Evolutionary conservation across 371 early-diverging fungal species (phyloP).

Genomic region (Cokeromyces recurvatus): DNA sequence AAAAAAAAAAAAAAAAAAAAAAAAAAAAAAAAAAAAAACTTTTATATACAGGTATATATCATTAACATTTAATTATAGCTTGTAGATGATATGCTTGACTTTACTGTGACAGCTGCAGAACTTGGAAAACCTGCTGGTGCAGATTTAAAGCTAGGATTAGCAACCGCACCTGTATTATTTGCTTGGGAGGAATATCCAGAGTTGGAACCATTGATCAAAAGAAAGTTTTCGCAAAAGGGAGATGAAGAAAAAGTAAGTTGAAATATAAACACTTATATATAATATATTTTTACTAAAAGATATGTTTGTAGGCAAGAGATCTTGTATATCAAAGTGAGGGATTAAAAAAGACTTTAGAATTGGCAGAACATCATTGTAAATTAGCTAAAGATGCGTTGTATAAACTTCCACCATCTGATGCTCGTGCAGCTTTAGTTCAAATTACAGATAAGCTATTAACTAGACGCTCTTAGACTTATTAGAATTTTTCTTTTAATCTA

Average conservation of each 20-base stretch:
- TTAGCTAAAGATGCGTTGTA: slow-evolving; percentile 54
- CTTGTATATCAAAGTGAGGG: slow-evolving; percentile 70
- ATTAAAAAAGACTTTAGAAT: slow-evolving; percentile 53
- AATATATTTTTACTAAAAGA: not conserved
- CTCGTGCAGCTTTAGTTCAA: slow-evolving; percentile 62
- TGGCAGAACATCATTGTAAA: slow-evolving; percentile 56
- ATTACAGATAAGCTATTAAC: not conserved
- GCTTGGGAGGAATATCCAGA: slow-evolving; percentile 90
- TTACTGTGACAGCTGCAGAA: slow-evolving; percentile 71
- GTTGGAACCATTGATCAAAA: slow-evolving; percentile 77
- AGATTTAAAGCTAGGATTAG: slow-evolving; percentile 68
- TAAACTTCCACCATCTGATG: slow-evolving; percentile 63
- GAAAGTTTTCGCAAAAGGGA: slow-evolving; percentile 70
- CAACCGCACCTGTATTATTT: slow-evolving; percentile 93
- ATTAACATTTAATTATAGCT: slow-evolving; percentile 52
- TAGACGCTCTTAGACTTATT: not conserved
- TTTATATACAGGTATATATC: too few relatives aligned
- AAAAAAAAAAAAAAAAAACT: too few relatives aligned
- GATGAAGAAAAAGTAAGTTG: slow-evolving; percentile 56
- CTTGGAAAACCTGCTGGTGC: slow-evolving; percentile 77
- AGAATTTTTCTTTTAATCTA: too few relatives aligned
- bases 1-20: not conserved
- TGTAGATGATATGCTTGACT: slow-evolving; percentile 92
- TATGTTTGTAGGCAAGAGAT: slow-evolving; percentile 48
- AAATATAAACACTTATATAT: too few relatives aligned